phyloP scores from a whole-genome alignment of 2,329 filamentous ascomycete genomes.

The Stagonosporopsis rhizophila region DNA sequence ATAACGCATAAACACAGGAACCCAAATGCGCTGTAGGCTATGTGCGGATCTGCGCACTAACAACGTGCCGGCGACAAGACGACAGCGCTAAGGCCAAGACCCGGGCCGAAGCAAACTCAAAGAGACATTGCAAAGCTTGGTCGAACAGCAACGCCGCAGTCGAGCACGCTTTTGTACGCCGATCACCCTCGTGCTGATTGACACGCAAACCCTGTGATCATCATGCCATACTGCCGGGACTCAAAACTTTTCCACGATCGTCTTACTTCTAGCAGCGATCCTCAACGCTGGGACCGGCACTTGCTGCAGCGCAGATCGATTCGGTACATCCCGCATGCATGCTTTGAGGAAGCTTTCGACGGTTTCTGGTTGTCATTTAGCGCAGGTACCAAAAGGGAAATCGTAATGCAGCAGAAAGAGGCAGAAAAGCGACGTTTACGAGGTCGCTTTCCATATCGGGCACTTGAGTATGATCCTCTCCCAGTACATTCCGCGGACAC shows the following conservation, averaged over 20 bases:
- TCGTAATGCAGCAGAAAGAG: neutral
- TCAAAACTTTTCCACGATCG: neutral
- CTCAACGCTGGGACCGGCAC: neutral
- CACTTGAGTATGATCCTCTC: neutral
- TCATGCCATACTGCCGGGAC: neutral
- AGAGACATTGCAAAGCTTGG: neutral
- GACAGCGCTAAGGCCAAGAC: neutral
- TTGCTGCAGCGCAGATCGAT: slow-evolving; percentile 4
- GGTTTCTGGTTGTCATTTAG: neutral
- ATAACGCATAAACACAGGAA: neutral
- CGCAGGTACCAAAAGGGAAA: neutral
- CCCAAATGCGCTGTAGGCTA: neutral
- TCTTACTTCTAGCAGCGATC: slow-evolving; percentile 5
- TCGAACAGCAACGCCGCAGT: neutral
- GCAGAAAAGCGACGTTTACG: neutral
- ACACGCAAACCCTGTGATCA: slow-evolving; percentile 1
- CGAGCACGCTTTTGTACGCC: neutral
- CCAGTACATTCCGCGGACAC: neutral
- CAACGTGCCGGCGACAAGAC: neutral
- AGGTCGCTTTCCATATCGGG: neutral
- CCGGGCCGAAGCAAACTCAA: slow-evolving; percentile 4
- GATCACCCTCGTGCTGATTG: neutral
- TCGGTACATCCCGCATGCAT: slow-evolving; percentile 4
- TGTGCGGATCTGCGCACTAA: neutral
- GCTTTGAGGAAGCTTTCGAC: neutral